Evolutionary conservation across 2,329 filamentous ascomycete species (phyloP).

Genomic region (Arthrobotrys entomopaga): DNA sequence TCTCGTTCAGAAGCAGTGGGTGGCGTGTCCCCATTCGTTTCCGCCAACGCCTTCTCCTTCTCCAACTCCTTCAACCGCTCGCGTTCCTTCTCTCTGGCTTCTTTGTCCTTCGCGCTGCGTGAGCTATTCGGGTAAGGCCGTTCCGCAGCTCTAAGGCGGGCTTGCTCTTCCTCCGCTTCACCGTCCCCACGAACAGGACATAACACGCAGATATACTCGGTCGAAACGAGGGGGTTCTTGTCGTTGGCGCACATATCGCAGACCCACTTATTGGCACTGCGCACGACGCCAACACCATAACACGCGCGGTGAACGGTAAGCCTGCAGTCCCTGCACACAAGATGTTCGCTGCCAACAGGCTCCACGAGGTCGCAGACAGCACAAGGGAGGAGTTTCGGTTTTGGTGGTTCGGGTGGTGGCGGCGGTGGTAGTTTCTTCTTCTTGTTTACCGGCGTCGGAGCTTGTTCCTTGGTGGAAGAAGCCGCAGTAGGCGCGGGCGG

Average conservation of each 20-base stretch:
- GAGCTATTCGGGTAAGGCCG: conserved; percentile 71
- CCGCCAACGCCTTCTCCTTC: conserved; percentile 74
- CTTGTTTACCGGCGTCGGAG: conserved; percentile 62
- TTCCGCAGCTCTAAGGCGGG: conserved; percentile 55
- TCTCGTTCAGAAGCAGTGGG: conserved; percentile 56
- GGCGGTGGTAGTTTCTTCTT: conserved; percentile 68
- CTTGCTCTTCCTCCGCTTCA: conserved; percentile 68
- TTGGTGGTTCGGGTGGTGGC: conserved; percentile 78
- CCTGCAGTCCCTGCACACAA: conserved; percentile 86
- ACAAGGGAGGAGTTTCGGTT: conserved; percentile 81
- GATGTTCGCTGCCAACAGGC: conserved; percentile 74
- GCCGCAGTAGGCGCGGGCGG: conserved; percentile 62
- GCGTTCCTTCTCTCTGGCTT: conserved; percentile 85
- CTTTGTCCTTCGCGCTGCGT: conserved; percentile 89
- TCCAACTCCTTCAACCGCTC: conserved; percentile 68
- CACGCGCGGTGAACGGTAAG: conserved; percentile 91
- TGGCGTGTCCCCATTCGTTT: conserved; percentile 52
- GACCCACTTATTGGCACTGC: conserved; percentile 81
- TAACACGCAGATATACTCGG: conserved; percentile 81
- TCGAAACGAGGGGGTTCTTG: conserved; percentile 89
- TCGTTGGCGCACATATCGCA: conserved; percentile 98
- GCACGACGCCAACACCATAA: conserved; percentile 82
- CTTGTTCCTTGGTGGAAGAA: conserved; percentile 62
- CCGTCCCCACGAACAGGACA: conserved; percentile 76
- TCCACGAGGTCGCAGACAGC: conserved; percentile 83